These are phyloP conservation scores for Clitoria ternatea DNA, from an alignment of 306 rosid genomes.

Conservation along the genomic window DNA sequence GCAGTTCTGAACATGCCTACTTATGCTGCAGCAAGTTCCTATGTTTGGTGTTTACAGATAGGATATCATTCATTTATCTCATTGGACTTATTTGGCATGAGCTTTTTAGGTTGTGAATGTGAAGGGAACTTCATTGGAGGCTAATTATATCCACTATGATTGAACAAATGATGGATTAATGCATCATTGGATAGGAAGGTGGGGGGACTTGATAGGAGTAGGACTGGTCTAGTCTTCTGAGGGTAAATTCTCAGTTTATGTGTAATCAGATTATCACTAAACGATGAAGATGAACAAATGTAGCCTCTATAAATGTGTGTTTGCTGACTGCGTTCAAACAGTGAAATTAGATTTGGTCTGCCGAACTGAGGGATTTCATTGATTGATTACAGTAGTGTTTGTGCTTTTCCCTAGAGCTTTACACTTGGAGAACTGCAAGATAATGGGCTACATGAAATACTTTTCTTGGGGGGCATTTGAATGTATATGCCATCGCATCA, in stretches of 20 bases:
- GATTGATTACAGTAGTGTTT: neutral
- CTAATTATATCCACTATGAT: neutral
- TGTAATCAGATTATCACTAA: neutral
- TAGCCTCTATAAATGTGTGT: neutral
- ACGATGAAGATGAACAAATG: neutral
- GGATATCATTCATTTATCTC: neutral
- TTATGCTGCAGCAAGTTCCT: neutral
- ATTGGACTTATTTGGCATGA: neutral
- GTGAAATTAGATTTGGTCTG: neutral
- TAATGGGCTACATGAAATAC: neutral
- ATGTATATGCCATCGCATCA: neutral
- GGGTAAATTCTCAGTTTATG: neutral
- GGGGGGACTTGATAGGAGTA: neutral
- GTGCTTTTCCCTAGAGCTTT: neutral
- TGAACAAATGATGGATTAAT: neutral
- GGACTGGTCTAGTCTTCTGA: neutral
- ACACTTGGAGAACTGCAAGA: neutral
- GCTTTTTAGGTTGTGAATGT: neutral
- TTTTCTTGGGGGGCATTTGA: neutral
- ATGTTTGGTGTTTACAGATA: neutral
- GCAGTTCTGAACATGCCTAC: neutral
- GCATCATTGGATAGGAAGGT: neutral
- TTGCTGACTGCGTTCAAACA: neutral
- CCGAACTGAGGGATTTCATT: neutral
- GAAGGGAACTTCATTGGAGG: neutral